Evolutionary conservation across 2,329 filamentous ascomycete genomes (phyloP), one percentile per base, ranked within the genome.

Genomic region (Exophiala viscosa): DNA sequence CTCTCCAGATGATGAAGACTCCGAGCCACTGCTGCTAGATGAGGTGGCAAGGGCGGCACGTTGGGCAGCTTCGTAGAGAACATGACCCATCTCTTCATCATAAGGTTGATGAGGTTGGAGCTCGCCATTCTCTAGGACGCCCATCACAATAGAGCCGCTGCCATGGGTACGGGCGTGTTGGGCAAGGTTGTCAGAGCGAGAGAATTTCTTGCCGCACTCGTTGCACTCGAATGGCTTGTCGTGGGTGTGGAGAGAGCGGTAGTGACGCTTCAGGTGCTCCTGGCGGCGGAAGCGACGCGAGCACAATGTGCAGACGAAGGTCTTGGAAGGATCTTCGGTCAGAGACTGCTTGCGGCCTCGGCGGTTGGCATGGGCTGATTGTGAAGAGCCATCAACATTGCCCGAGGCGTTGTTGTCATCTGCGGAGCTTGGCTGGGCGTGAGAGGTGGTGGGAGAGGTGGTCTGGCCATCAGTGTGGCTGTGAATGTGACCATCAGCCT

Each of bases 201-300:
- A 97, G 76, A 97, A 99, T 79, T 95, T 96, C 86, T 99, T 99
- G 65, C 93, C 92, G 67, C 93, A 99, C 76, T 99, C 92, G 61
- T 85, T 83, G 79, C 93, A 99, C 76, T 95, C 90, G 66, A 97
- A 99, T 4, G 93, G 93, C 84, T 97, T 99, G 70, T 97, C 93
- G 68, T 95, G 87, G 1, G 93, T 99, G 79, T 99, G 93, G 43
- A 99, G 89, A 53, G 93, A 97, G 64, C 93, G 86, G 79, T 96
- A 96, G 78, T 99, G 93, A 59, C 93, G 88, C 84, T 99, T 99
- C 55, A 99, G 83, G 68, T 99, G 93, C 73, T 99, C 93, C 74
- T 99, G 93, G 58, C 93, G 89, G 58, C 93, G 88, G 86, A 99
- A 99, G 57, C 93, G 89, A 60, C 93, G 90, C 66, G 90, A 92